A percentile compares a stretch with the other conserved stretches of the same genome.
These are phyloP conservation scores for Gastrodia elata DNA, from an alignment of 106 monocot genomes.

Conservation along the genomic window DNA sequence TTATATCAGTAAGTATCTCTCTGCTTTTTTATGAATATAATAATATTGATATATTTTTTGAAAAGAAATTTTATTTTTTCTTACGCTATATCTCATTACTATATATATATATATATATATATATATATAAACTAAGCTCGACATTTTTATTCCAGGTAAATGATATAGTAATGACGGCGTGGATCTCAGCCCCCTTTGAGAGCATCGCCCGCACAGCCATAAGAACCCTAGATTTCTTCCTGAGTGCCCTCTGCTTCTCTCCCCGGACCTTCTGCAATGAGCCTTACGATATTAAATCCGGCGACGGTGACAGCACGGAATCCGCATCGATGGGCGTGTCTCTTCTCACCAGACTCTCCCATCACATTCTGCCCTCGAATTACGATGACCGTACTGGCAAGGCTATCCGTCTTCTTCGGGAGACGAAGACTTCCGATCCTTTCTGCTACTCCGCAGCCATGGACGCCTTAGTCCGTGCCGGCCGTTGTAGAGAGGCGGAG, in stretches of 20 bases:
- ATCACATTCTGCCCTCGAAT: neutral
- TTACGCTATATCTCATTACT: too few species aligned
- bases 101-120: too few species aligned
- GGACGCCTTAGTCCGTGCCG: constrained; percentile 17
- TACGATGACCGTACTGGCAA: constrained; percentile 10
- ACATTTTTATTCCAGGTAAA: too few species aligned
- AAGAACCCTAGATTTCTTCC: constrained; percentile 16
- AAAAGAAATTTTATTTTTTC: too few species aligned
- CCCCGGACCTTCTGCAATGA: neutral
- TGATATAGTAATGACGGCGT: constrained; percentile 8
- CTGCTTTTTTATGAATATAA: too few species aligned
- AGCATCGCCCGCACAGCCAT: constrained; percentile 8
- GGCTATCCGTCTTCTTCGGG: constrained; percentile 30
- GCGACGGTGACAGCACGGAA: neutral
- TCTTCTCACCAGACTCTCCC: constrained; percentile 7
- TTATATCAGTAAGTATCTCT: too few species aligned
- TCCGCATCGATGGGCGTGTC: neutral
- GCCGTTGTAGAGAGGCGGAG: constrained; percentile 20
- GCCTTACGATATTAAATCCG: neutral
- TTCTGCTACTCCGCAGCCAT: constrained; percentile 33
- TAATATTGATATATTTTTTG: too few species aligned
- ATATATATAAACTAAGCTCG: too few species aligned
- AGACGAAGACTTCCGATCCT: constrained; percentile 13
- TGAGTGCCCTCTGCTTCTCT: constrained; percentile 6
- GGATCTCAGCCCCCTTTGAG: neutral